phyloP scores from a whole-genome alignment of 768 basidiomycete species.

The Pulveroboletus sp. region DNA sequence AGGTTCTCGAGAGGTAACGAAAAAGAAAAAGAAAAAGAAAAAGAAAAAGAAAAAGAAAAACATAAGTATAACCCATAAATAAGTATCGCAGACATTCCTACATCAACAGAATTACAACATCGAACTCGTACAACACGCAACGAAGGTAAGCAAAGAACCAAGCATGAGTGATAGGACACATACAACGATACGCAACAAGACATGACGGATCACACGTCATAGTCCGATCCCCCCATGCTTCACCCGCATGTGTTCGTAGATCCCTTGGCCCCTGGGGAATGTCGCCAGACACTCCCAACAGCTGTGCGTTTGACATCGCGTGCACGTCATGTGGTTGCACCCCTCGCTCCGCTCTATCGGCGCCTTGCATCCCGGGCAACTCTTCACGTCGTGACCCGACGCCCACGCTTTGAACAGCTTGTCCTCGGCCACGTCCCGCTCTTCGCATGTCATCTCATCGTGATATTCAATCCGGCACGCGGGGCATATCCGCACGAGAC shows the following conservation, averaged over 20 bases:
- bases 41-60: not conserved
- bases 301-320: conserved; percentile 67
- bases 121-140: conserved; percentile 15
- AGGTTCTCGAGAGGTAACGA: no score
- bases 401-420: conserved; percentile 64
- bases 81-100: conserved; percentile 5
- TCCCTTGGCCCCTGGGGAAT: conserved; percentile 61
- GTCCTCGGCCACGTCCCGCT: conserved; percentile 50
- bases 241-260: conserved; percentile 75
- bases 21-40: not conserved
- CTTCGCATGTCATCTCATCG: conserved; percentile 62
- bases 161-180: conserved; percentile 5
- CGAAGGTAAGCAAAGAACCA: not conserved
- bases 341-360: conserved; percentile 71
- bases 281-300: conserved; percentile 79
- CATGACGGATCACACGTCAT: no score
- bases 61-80: conserved; percentile 28
- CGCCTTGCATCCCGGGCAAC: conserved; percentile 67
- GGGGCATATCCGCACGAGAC: conserved; percentile 65
- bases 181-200: not conserved
- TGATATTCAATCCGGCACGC: conserved; percentile 58
- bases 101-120: not conserved
- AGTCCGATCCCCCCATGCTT: conserved; percentile 64
- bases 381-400: conserved; percentile 59
- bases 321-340: conserved; percentile 83